Percentiles rank a stretch among this genome's conserved stretches.
Evolutionary conservation across 306 rosid species (phyloP).

Genomic region (Quercus cerris): DNA sequence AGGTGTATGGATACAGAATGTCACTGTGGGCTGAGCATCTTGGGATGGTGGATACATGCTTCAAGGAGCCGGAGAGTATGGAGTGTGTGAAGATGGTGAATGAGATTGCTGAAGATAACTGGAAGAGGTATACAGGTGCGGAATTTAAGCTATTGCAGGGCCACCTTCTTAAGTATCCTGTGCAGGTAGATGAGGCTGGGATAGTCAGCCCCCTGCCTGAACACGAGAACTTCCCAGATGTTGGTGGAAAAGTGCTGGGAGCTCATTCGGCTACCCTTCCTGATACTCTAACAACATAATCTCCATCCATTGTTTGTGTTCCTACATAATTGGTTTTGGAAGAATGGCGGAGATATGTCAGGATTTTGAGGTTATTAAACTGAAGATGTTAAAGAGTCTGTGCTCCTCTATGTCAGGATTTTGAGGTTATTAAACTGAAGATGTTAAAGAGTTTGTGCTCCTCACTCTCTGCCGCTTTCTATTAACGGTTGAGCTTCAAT

Average conservation of each 20-base stretch:
- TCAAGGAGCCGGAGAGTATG: slow-evolving; percentile 62
- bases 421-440: not conserved
- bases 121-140: slow-evolving; percentile 46
- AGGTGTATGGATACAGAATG: slow-evolving; percentile 92
- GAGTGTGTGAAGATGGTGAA: slow-evolving; percentile 71
- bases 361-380: not conserved
- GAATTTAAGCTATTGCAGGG: slow-evolving; percentile 55
- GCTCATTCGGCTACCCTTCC: slow-evolving; percentile 50
- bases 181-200: slow-evolving; percentile 58
- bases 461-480: not conserved
- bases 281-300: slow-evolving; percentile 70
- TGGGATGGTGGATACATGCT: slow-evolving; percentile 41
- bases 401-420: not conserved
- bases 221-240: slow-evolving; percentile 71
- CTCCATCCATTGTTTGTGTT: slow-evolving; percentile 9
- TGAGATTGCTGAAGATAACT: slow-evolving; percentile 55
- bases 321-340: slow-evolving; percentile 4
- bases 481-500: no score
- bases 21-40: slow-evolving; percentile 95
- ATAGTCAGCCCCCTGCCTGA: slow-evolving; percentile 43
- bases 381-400: not conserved
- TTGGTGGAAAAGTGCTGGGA: slow-evolving; percentile 79
- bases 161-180: slow-evolving; percentile 80
- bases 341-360: slow-evolving; percentile 7
- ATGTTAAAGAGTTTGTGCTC: not conserved